Percentiles rank a stretch among this genome's conserved stretches.
These are phyloP conservation scores for Platanthera guangdongensis DNA, from an alignment of 106 monocot genomes.

Conservation along the genomic window DNA sequence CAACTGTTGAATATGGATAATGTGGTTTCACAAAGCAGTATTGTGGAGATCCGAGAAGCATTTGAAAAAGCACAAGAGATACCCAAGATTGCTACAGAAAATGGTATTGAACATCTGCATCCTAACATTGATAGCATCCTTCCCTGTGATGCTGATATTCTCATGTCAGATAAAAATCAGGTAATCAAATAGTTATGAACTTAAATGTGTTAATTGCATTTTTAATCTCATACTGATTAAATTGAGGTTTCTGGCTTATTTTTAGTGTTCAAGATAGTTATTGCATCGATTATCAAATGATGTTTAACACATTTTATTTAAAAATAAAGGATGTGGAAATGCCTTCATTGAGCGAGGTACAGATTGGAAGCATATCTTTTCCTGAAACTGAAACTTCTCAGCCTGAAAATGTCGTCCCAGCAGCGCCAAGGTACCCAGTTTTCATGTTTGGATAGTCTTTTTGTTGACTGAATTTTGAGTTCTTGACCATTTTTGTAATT, in stretches of 20 bases:
- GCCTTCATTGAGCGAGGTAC: neutral
- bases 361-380: conserved; percentile 5
- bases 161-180: conserved; percentile 10
- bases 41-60: conserved; percentile 3
- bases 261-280: neutral
- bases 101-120: neutral
- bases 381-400: conserved; percentile 10
- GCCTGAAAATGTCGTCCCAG: conserved; percentile 3
- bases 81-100: conserved; percentile 3
- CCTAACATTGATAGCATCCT: neutral
- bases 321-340: conserved; percentile 7
- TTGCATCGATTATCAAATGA: conserved; percentile 5
- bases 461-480: neutral
- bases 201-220: neutral
- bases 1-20: conserved; percentile 4
- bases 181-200: conserved; percentile 1
- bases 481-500: neutral
- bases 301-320: neutral
- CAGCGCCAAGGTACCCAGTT: conserved; percentile 20
- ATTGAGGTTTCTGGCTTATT: neutral
- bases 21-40: neutral
- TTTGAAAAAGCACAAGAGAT: neutral
- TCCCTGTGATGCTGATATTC: neutral
- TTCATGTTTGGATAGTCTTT: conserved; percentile 6
- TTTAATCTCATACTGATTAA: neutral